Evolutionary conservation across 164 flowering plant species (phyloP).

Genomic region (Macadamia integrifolia): DNA sequence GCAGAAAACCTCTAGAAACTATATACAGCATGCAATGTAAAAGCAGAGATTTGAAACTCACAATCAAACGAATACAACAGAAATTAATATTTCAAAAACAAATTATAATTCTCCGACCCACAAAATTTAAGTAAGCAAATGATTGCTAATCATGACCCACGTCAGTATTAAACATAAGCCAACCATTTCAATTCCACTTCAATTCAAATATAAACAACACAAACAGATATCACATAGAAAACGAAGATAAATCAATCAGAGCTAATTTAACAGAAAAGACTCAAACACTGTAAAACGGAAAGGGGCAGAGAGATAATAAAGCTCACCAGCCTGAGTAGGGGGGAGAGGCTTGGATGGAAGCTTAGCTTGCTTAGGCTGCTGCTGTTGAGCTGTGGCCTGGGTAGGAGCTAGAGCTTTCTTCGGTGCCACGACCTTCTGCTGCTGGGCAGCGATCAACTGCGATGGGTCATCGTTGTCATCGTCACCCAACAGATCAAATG

Average conservation of each 20-base stretch:
- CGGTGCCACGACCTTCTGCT: constrained; percentile 22
- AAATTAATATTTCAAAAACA: too few species aligned
- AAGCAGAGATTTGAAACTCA: too few species aligned
- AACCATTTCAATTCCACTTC: too few species aligned
- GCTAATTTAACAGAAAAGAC: neutral
- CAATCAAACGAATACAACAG: too few species aligned
- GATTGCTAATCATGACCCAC: neutral
- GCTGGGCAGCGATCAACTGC: constrained; percentile 47
- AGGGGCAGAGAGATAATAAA: neutral
- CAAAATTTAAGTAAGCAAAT: too few species aligned
- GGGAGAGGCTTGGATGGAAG: constrained; percentile 70
- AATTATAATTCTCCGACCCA: too few species aligned
- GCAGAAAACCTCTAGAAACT: too few species aligned
- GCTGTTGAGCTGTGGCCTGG: constrained; percentile 15
- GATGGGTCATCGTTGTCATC: constrained; percentile 72
- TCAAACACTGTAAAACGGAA: neutral
- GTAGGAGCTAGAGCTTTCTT: constrained; percentile 33
- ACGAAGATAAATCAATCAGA: neutral
- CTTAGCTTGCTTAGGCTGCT: constrained; percentile 19
- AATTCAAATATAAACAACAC: neutral
- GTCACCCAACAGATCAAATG: constrained; percentile 71
- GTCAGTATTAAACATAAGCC: neutral
- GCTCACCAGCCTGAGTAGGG: constrained; percentile 77
- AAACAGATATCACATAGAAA: neutral
- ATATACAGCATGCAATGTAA: too few species aligned